Base-by-base conservation (phyloP, 208 protist species). In the Trypanosoma grayi region DNA sequence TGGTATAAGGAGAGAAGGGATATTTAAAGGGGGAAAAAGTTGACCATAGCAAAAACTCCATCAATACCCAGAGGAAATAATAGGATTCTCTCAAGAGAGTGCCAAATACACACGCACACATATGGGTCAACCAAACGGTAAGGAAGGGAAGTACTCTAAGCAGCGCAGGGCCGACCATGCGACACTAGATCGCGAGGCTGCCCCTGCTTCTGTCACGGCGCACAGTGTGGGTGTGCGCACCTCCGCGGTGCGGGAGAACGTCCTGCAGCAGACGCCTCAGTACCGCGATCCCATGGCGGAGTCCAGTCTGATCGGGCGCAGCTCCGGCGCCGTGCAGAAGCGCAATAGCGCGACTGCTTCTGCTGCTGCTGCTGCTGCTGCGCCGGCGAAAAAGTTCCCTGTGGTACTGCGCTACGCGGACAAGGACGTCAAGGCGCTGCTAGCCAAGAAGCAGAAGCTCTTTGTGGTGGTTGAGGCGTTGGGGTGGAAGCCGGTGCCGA, bases 371-470 rank as follows among this genome's bases (percentile, higher is more conserved):
- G 36, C 8, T 16, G 16, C 4, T 6, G 5, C 10, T 36, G 41
- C 2, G 4, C 9, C 39, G 6, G 4, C 9, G 30, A 51, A 53
- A 18, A 66, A 59, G 22, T 93, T 78, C 66, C 87, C 87, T 13
- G 80, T 90, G 24, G 87, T 94, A 10, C 55, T 94, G 39, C 83
- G 83, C 53, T 94, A 94, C 60, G 61, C 70, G 1, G 84, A 85
- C 66, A 75, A 85, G 55, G 81, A 91, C 55, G 82, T 78, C 22
- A 43, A 52, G 27, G 6, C 43, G n/a, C 69, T 90, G 22, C 60
- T 90, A 14, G 55, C 77, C 22, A 62, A 73, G 20, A 65, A 75
- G 25, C 67, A 77, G 50, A 52, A 60, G 0, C 56, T 91, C 4
- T 83, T 71, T 45, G 81, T 94, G 25, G 46, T 53, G 18, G 83